Percentiles rank a stretch among this genome's conserved stretches.
These are phyloP conservation scores for Stachybotrys echinatus DNA, from an alignment of 2,329 filamentous ascomycete species.

Conservation along the genomic window DNA sequence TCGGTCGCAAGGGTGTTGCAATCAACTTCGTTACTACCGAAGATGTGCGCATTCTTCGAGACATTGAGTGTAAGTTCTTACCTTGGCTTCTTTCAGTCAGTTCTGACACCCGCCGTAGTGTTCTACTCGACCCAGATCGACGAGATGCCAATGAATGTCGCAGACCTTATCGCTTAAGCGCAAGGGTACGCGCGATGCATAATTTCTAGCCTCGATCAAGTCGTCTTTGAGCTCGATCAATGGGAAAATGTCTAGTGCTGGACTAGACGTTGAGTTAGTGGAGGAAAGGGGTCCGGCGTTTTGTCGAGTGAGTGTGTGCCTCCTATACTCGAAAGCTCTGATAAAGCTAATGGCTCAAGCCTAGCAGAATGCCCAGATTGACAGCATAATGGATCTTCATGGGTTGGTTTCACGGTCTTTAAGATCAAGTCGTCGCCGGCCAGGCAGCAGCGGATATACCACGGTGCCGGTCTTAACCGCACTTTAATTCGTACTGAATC, in stretches of 20 bases:
- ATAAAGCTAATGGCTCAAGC: background rate
- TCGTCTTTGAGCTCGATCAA: too few species aligned
- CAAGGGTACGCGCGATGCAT: background rate
- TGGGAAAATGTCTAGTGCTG: too few species aligned
- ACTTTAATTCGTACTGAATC: background rate
- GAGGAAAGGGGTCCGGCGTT: constrained; percentile 1
- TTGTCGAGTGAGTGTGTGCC: background rate
- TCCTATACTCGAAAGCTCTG: background rate
- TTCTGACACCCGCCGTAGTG: constrained; percentile 46
- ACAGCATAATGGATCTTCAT: too few species aligned
- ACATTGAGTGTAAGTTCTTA: constrained; percentile 77
- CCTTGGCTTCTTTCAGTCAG: background rate
- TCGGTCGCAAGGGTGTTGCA: constrained; percentile 95
- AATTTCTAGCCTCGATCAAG: too few species aligned
- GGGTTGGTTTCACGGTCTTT: too few species aligned
- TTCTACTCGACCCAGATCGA: constrained; percentile 97
- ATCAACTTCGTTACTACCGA: constrained; percentile 99
- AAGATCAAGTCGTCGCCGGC: too few species aligned
- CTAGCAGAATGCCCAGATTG: background rate
- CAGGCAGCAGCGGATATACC: background rate
- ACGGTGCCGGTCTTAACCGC: background rate
- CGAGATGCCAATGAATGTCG: constrained; percentile 97
- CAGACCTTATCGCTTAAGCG: constrained; percentile 49
- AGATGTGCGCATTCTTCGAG: constrained; percentile 92
- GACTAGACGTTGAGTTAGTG: too few species aligned